phyloP scores from a whole-genome alignment of 306 rosid genomes.

The Herpetospermum pedunculosum region DNA sequence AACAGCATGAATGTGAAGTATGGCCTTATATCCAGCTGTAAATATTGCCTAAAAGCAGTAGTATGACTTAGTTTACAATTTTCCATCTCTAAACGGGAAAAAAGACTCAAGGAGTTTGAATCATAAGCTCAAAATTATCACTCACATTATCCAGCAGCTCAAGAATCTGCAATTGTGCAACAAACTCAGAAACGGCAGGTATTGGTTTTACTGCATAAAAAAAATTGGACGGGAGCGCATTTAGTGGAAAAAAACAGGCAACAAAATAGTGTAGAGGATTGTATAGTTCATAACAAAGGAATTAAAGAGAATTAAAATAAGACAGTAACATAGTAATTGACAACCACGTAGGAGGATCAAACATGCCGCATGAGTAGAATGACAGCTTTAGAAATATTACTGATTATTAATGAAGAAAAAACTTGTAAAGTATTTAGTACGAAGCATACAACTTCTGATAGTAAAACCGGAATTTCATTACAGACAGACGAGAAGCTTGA shows the following conservation, averaged over 20 bases:
- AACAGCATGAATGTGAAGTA: constrained; percentile 79
- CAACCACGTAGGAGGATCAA: background rate
- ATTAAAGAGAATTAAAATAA: background rate
- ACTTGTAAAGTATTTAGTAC: background rate
- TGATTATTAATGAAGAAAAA: background rate
- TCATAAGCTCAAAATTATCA: background rate
- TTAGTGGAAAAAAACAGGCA: background rate
- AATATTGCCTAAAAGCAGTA: constrained; percentile 65
- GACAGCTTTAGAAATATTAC: background rate
- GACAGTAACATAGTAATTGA: background rate
- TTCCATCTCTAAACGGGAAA: background rate
- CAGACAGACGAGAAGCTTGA: background rate
- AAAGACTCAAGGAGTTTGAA: background rate
- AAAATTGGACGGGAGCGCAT: background rate
- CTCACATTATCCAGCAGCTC: constrained; percentile 88
- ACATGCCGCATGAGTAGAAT: background rate
- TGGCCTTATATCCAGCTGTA: constrained; percentile 99
- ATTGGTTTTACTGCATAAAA: constrained; percentile 78
- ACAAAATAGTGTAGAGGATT: background rate
- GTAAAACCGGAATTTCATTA: background rate
- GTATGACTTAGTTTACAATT: background rate
- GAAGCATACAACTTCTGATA: background rate
- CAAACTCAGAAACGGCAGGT: constrained; percentile 56
- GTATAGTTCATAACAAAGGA: background rate
- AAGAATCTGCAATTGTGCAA: constrained; percentile 78